Conservation (phyloP, 345 rosid genomes). For the Brassica incana region DNA sequence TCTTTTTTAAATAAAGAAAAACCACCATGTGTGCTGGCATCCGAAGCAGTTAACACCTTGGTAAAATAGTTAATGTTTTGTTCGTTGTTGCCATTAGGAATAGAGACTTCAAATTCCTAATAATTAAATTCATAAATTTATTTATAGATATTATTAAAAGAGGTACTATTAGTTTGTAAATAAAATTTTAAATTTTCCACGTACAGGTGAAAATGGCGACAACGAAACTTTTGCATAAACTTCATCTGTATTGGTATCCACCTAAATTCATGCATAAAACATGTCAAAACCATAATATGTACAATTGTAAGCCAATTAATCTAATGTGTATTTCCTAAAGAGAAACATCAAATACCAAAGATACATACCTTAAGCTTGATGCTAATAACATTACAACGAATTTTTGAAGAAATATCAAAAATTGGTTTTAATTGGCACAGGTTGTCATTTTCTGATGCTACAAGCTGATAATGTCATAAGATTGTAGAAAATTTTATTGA, state of each 20-base stretch:
- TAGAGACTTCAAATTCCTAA: background rate
- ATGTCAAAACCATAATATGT: background rate
- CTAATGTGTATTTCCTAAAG: background rate
- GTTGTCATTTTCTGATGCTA: background rate
- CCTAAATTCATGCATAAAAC: background rate
- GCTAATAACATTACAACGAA: background rate
- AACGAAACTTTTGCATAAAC: background rate
- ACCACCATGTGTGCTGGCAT: background rate
- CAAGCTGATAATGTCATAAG: background rate
- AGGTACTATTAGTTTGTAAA: background rate
- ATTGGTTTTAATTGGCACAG: background rate
- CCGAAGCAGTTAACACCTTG: background rate
- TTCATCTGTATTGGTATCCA: background rate
- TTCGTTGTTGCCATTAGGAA: background rate
- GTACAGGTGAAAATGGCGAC: background rate
- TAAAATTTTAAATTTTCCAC: background rate
- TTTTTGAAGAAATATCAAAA: background rate
- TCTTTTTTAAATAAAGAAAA: background rate
- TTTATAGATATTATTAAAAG: background rate
- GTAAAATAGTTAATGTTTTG: background rate
- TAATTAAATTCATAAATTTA: background rate
- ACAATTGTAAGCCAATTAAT: background rate
- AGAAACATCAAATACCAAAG: background rate
- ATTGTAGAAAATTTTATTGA: background rate
- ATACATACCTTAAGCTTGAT: background rate